These are phyloP conservation scores for Allium sativum DNA, from an alignment of 106 monocot genomes.

Conservation along the genomic window DNA sequence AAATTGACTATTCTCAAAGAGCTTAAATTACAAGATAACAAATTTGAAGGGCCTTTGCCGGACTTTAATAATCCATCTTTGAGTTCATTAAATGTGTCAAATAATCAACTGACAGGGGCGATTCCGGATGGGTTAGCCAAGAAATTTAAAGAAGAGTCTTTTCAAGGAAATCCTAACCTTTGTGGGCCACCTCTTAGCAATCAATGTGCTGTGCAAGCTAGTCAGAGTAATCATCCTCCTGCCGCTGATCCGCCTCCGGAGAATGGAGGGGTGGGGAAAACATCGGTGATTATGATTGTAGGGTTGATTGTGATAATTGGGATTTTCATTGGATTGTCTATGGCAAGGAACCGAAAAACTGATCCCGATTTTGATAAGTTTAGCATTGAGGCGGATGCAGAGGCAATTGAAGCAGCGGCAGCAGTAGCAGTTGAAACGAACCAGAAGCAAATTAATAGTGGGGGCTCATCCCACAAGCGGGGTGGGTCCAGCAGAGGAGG, in stretches of 20 bases:
- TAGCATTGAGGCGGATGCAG: neutral
- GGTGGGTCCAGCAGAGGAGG: neutral
- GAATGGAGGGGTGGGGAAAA: neutral
- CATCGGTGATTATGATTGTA: neutral
- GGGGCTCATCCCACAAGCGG: neutral
- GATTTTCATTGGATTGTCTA: neutral
- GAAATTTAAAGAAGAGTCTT: conserved; percentile 18
- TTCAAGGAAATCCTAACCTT: conserved; percentile 25
- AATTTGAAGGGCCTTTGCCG: conserved; percentile 37
- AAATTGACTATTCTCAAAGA: conserved; percentile 20
- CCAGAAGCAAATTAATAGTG: neutral
- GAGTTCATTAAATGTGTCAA: conserved; percentile 16
- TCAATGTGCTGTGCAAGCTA: neutral
- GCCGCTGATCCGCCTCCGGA: neutral
- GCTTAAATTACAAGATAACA: conserved; percentile 49
- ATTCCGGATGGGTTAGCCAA: conserved; percentile 18
- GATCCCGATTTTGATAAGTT: neutral
- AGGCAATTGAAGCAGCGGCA: conserved; percentile 2
- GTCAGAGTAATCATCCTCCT: neutral
- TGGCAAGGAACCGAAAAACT: neutral
- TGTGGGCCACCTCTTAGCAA: conserved; percentile 17
- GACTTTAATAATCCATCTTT: conserved; percentile 4
- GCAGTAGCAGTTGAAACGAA: neutral
- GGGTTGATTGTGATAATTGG: neutral
- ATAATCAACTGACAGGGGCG: conserved; percentile 32